A percentile compares a stretch with the other conserved stretches of the same genome.
Evolutionary conservation across 805 yeast species (phyloP).

Genomic region (Huiozyma sinensis): DNA sequence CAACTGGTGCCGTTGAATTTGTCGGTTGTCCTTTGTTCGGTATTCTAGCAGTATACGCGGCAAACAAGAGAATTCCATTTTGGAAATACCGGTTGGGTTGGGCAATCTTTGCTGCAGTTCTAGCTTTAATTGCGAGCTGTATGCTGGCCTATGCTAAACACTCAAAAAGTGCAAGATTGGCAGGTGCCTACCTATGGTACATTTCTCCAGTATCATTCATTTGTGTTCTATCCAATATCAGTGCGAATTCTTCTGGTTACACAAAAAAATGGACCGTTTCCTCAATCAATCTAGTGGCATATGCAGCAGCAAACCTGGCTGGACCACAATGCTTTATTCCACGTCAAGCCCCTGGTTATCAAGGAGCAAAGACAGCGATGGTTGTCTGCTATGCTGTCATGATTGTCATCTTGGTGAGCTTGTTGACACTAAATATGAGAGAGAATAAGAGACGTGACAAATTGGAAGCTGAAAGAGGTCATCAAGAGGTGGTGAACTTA

Average conservation of each 20-base stretch:
- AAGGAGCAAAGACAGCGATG: slow-evolving; percentile 43
- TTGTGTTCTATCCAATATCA: slow-evolving; percentile 27
- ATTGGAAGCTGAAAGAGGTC: slow-evolving; percentile 12
- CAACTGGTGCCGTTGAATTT: slow-evolving; percentile 38
- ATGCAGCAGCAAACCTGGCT: slow-evolving; percentile 56
- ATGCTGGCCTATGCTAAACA: slow-evolving; percentile 35
- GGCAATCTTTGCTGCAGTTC: slow-evolving; percentile 25
- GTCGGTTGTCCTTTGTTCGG: slow-evolving; percentile 25
- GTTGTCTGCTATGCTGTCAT: slow-evolving; percentile 38
- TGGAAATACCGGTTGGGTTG: slow-evolving; percentile 22
- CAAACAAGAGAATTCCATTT: slow-evolving; percentile 10
- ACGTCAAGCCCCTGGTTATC: slow-evolving; percentile 48
- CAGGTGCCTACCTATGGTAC: slow-evolving; percentile 28
- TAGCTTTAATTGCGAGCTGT: slow-evolving; percentile 29
- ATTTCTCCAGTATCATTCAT: slow-evolving; percentile 30
- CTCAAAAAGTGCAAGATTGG: slow-evolving; percentile 28
- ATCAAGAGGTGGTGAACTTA: slow-evolving; percentile 18
- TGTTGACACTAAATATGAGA: slow-evolving; percentile 24
- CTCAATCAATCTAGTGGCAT: slow-evolving; percentile 50
- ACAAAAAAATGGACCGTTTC: slow-evolving; percentile 59
- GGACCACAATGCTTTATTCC: slow-evolving; percentile 65
- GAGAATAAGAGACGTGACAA: slow-evolving; percentile 36
- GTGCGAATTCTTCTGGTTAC: slow-evolving; percentile 55
- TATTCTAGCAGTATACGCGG: slow-evolving; percentile 14
- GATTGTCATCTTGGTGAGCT: slow-evolving; percentile 26